Conservation (phyloP, 2,329 filamentous ascomycete species). For the Sphaerulina musiva region DNA sequence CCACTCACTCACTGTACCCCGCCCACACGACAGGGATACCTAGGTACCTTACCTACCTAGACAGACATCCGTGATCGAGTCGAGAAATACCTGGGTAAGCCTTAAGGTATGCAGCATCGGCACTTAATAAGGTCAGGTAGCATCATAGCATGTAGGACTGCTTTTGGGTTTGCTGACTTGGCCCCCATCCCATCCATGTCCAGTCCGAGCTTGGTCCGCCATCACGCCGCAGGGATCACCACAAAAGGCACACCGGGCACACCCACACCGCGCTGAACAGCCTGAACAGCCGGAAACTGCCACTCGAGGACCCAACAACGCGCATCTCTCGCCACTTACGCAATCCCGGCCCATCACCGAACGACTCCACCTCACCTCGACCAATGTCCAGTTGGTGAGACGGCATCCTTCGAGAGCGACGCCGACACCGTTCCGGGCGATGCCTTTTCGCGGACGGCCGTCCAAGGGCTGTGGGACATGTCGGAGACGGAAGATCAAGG, state of each 20-base stretch:
- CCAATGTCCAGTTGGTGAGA: not conserved
- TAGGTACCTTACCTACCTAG: too few species aligned
- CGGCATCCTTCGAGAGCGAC: not conserved
- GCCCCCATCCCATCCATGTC: not conserved
- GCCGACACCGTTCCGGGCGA: not conserved
- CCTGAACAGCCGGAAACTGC: not conserved
- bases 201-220: constrained; percentile 3
- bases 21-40: not conserved
- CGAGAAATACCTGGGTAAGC: too few species aligned
- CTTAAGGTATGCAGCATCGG: not conserved
- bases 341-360: constrained; percentile 1
- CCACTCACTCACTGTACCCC: not conserved
- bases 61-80: too few species aligned
- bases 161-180: constrained; percentile 1
- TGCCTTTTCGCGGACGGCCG: constrained; percentile 16
- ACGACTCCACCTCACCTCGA: not conserved
- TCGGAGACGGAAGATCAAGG: constrained; percentile 22
- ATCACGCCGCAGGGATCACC: not conserved
- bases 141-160: not conserved
- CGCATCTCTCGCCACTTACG: not conserved
- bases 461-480: constrained; percentile 20
- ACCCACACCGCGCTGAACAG: too few species aligned
- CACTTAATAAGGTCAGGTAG: too few species aligned
- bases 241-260: not conserved
- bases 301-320: not conserved